Evolutionary conservation across 2,329 filamentous ascomycete species (phyloP), one percentile per base, ranked within the genome.

Genomic region (Ophiosphaerella narmari): DNA sequence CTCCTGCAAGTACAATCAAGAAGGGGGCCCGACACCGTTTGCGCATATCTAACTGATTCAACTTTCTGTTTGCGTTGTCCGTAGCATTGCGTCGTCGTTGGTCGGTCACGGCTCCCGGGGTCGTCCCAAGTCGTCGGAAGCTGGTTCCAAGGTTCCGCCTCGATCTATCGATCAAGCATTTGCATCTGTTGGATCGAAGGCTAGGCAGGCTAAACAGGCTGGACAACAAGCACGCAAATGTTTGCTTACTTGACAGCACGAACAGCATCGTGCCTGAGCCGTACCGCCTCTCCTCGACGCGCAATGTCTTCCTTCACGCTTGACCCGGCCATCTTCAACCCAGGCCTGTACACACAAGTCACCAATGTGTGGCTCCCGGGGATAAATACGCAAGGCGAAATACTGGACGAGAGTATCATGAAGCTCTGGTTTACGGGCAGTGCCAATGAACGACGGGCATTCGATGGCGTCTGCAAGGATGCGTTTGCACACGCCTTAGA

Each of bases 271-370:
- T 53, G 48, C 35, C 37, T 50, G 35, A 16, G 41, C 4, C 34
- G 43, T 31, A 16, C 36, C 40, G 39, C 48, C 31, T n/a, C 41
- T 49, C 12, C 48, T 46, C 34, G 29, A 14, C 66, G 61, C 52
- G 44, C 56, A 18, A 72, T 72, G 65, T 65, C 68, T n/a, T 48
- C 63, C n/a, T 66, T 67, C 64, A 57, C 54, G 4, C 70, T 78
- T 37, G 69, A 76, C 57, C 67, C 59, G 31, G 57, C 43, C 18
- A 64, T 78, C 56, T 77, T 76, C 65, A 77, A 75, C 40, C 62
- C 63, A 0, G 43, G 56, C 0, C 62, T 78, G 4, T 78, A 77
- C 60, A 57, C 60, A 4, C 53, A 60, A 8, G 40, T 78, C 21
- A 68, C 56, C 14, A 51, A 66, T 16, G 57, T 74, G 43, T 78